Conservation (phyloP, 1,139 yeast genomes). For the Debaryomycetaceae sp. region DNA sequence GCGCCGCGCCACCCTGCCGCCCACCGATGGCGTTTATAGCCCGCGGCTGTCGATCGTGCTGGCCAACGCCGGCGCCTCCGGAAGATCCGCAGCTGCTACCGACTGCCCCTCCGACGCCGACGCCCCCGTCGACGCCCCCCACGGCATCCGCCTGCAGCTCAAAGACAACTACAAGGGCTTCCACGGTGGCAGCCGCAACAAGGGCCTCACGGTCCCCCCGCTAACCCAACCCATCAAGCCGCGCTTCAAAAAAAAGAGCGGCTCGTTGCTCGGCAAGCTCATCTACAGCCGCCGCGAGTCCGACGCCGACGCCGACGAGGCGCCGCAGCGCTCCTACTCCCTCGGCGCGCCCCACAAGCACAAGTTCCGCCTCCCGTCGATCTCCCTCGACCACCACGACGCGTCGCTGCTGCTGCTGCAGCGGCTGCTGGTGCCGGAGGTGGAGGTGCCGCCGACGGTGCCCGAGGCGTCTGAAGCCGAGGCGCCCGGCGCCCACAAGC, state of each 20-base stretch:
- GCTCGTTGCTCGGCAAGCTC: conserved; percentile 44
- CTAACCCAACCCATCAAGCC: conserved; percentile 49
- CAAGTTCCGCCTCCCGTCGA: conserved; percentile 1
- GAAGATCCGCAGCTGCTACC: conserved; percentile 1
- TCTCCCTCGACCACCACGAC: conserved; percentile 1
- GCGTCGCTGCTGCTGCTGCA: background rate
- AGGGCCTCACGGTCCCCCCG: conserved; percentile 38
- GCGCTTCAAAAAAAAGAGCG: conserved; percentile 39
- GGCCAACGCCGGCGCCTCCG: conserved; percentile 1
- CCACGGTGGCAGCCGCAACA: conserved; percentile 36
- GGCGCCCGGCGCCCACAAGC: too few relatives aligned
- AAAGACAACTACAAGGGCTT: conserved; percentile 45
- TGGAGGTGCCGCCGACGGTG: background rate
- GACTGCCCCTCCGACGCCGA: conserved; percentile 2
- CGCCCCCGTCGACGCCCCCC: conserved; percentile 1
- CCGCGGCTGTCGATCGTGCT: conserved; percentile 8
- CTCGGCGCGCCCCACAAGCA: background rate
- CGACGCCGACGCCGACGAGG: conserved; percentile 12
- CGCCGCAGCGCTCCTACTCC: background rate
- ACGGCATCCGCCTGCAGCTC: conserved; percentile 7
- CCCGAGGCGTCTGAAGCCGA: conserved; percentile 3
- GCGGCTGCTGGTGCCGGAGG: conserved; percentile 1
- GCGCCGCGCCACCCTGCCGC: background rate
- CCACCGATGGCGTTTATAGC: conserved; percentile 1
- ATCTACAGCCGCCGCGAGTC: conserved; percentile 39